Evolutionary conservation across 1,139 yeast genomes (phyloP).

Genomic region (Pneumocystis canis): DNA sequence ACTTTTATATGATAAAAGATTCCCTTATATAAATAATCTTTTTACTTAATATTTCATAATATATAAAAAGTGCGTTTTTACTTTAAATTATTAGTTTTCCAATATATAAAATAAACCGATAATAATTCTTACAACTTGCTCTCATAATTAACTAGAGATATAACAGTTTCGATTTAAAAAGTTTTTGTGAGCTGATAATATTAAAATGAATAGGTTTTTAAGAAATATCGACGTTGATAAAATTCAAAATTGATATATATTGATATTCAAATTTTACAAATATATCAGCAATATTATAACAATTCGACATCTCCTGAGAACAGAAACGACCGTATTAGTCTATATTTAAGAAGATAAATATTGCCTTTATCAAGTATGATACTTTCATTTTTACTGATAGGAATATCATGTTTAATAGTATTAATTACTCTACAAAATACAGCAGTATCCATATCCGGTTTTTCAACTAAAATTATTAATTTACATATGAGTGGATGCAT

Average conservation of each 20-base stretch:
- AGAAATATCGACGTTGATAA: background rate
- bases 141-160: background rate
- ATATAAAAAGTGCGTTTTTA: too few relatives aligned
- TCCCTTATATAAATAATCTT: too few relatives aligned
- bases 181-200: background rate
- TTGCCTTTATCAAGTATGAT: slow-evolving; percentile 52
- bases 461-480: slow-evolving; percentile 29
- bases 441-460: slow-evolving; percentile 60
- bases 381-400: slow-evolving; percentile 34
- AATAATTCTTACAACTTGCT: background rate
- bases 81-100: too few relatives aligned
- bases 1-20: too few relatives aligned
- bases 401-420: slow-evolving; percentile 25
- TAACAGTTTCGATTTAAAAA: background rate
- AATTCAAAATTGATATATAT: background rate
- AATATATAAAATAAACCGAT: background rate
- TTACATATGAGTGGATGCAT: background rate
- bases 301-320: background rate
- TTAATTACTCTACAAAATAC: slow-evolving; percentile 54
- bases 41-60: too few relatives aligned
- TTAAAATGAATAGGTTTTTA: background rate
- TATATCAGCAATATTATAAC: background rate
- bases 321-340: background rate
- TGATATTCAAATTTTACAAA: background rate
- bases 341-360: slow-evolving; percentile 60